Conservation (phyloP, 371 early-diverging fungal genomes). For the Polyrhizophydium stewartii region DNA sequence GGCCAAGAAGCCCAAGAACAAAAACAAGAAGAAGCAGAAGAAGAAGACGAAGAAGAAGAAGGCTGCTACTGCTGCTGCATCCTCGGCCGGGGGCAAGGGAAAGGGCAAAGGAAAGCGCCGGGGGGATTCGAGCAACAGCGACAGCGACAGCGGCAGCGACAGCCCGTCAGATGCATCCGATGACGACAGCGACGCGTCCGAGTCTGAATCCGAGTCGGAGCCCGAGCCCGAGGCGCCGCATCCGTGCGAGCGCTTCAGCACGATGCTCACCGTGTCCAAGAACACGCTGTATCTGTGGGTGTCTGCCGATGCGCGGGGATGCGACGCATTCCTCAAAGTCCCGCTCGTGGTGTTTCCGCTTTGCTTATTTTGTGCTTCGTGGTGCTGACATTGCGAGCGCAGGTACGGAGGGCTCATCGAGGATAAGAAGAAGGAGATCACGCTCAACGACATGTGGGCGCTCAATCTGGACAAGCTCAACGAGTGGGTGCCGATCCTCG, state of each 20-base stretch:
- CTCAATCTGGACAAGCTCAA: slow-evolving; percentile 58
- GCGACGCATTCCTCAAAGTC: background rate
- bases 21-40: slow-evolving; percentile 2
- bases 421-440: slow-evolving; percentile 49
- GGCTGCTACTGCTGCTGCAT: background rate
- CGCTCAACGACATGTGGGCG: slow-evolving; percentile 54
- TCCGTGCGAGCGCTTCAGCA: slow-evolving; percentile 52
- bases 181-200: slow-evolving; percentile 1
- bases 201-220: background rate
- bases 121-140: too few species aligned
- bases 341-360: background rate
- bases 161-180: background rate
- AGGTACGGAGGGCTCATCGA: slow-evolving; percentile 58
- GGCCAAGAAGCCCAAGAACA: slow-evolving; percentile 1
- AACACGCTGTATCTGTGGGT: slow-evolving; percentile 46
- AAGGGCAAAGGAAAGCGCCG: background rate
- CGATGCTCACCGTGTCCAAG: slow-evolving; percentile 52
- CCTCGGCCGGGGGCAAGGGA: too few species aligned
- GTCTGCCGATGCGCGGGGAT: background rate
- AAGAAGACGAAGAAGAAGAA: slow-evolving; percentile 6
- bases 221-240: background rate
- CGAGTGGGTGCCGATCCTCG: slow-evolving; percentile 46
- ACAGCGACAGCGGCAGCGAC: background rate
- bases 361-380: too few species aligned
- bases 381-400: background rate